Evolutionary conservation across 257 asterid species (phyloP).

Genomic region (Rubia yunnanensis): DNA sequence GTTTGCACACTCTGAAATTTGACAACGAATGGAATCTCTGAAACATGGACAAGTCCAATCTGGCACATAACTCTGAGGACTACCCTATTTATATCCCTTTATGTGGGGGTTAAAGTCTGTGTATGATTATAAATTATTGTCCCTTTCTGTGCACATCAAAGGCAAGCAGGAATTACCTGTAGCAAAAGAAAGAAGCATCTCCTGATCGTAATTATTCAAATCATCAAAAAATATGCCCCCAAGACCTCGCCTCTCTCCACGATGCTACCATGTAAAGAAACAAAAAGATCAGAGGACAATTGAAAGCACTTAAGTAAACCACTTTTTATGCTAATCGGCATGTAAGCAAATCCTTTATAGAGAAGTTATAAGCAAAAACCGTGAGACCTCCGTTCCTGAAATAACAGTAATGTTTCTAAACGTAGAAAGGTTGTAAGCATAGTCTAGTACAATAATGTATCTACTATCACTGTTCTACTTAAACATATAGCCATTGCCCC

Average conservation of each 20-base stretch:
- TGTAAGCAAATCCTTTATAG: not conserved
- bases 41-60: not conserved
- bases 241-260: slow-evolving; percentile 95
- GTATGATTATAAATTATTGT: not conserved
- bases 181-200: slow-evolving; percentile 95
- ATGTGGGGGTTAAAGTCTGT: not conserved
- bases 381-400: not conserved
- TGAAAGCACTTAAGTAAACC: not conserved
- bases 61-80: not conserved
- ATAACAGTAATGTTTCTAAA: not conserved
- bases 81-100: not conserved
- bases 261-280: slow-evolving; percentile 52
- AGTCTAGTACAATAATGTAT: not conserved
- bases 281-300: not conserved
- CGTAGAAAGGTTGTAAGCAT: too few species aligned
- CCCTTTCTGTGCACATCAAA: not conserved
- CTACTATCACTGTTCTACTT: not conserved
- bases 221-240: slow-evolving; percentile 98
- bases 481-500: not conserved
- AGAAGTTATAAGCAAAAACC: not conserved
- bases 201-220: slow-evolving; percentile 82
- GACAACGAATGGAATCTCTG: slow-evolving; percentile 9
- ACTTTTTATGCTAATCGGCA: not conserved
- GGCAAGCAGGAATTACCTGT: slow-evolving; percentile 49
- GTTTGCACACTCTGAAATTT: slow-evolving; percentile 83